Base-by-base conservation (phyloP, 495 filamentous ascomycete genomes). In the Trichoderma asperelloides region DNA sequence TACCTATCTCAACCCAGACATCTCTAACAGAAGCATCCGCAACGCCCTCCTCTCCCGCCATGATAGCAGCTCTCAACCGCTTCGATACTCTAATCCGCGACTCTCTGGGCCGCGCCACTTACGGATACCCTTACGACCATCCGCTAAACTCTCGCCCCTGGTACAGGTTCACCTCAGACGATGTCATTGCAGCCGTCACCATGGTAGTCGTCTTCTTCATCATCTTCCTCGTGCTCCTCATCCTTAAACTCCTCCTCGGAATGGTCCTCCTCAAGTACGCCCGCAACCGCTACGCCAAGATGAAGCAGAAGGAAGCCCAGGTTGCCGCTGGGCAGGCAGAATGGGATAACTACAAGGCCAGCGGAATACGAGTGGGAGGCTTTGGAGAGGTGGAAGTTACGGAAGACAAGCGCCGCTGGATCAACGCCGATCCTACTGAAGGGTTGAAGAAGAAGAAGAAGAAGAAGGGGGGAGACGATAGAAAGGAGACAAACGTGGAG, bases 381-480 rank as follows among this genome's bases (percentile, higher is more conserved):
- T 94, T 88, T 83, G 92, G 92, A 0, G 83, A 90, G 33, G 87
- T 95, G 2, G 96, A 97, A 69, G 86, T 97, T 0, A 90, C 89
- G 63, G 95, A 97, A 25, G 92, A 96, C 13, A 88, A 95, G 73
- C 82, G 91, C 69, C 82, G 87, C 67, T 89, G 87, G 88, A 92
- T 98, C 67, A 97, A 96, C 78, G 86, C 84, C 8, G 93, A 95
- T 75, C 92, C 96, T 76, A 80, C 84, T 0, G 90, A 91, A 40
- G 90, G 86, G 1, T 72, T 90, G 68, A 81, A 81, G 68, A 83
- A 83, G 68, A 74, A 90, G 69, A 86, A 87, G 71, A 90, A 93
- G 70, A 9, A 23, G 3, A 30, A n/a, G n/a, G n/a, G n/a, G n/a
- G n/a, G 27, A 9, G 92, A 95, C 67, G 78, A 75, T 66, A 78